These are phyloP conservation scores for Miamiensis avidus DNA, from an alignment of 169 alveolate species.

Conservation along the genomic window DNA sequence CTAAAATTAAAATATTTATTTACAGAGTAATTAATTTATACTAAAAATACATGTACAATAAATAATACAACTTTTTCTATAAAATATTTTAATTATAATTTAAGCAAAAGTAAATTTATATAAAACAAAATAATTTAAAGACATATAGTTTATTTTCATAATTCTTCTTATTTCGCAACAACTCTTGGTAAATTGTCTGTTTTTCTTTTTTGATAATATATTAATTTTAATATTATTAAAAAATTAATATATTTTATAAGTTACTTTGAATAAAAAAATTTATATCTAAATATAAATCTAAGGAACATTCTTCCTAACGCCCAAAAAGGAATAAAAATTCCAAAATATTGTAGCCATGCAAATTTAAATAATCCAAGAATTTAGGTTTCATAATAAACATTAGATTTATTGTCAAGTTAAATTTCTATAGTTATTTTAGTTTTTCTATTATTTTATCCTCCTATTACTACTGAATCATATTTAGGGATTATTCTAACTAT, in stretches of 20 bases:
- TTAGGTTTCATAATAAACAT: neutral
- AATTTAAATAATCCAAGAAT: too few species aligned
- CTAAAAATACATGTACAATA: too few species aligned
- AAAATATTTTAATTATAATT: too few species aligned
- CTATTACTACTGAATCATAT: neutral
- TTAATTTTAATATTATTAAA: too few species aligned
- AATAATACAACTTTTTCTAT: too few species aligned
- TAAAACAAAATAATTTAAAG: too few species aligned
- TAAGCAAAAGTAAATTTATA: too few species aligned
- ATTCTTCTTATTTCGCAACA: neutral
- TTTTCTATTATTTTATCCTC: neutral
- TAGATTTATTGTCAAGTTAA: neutral
- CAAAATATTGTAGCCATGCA: neutral
- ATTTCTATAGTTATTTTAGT: neutral
- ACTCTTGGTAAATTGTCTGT: neutral
- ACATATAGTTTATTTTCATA: too few species aligned
- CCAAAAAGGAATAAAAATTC: neutral
- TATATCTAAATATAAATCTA: neutral
- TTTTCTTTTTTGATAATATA: neutral
- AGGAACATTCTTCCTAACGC: neutral
- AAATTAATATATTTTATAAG: too few species aligned
- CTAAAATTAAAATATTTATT: too few species aligned
- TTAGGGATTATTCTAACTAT: neutral
- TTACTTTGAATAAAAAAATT: neutral
- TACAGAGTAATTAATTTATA: too few species aligned